A percentile compares a stretch with the other conserved stretches of the same genome.
Conservation (phyloP, 352 stramenopile genomes). For the Globisporangium recalcitrans region DNA sequence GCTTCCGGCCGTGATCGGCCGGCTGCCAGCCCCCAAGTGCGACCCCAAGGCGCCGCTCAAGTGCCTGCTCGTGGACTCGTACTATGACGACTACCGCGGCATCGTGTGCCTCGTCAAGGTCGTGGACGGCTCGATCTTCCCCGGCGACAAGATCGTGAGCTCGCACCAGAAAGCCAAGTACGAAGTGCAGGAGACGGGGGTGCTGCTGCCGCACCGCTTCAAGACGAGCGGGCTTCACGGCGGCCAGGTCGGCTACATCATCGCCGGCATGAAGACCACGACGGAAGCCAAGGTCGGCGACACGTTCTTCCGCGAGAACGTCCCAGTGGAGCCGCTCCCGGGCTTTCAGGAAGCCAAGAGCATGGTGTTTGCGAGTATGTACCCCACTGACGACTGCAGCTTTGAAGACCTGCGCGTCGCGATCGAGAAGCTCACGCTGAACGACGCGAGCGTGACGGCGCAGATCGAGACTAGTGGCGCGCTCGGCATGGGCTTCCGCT, state of each 20-base stretch:
- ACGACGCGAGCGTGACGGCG: slow-evolving; percentile 95
- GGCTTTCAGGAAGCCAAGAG: slow-evolving; percentile 80
- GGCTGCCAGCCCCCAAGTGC: slow-evolving; percentile 53
- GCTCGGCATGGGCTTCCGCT: slow-evolving; percentile 94
- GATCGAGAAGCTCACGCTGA: slow-evolving; percentile 96
- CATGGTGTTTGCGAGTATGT: slow-evolving; percentile 99
- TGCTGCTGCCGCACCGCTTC: slow-evolving; percentile 87
- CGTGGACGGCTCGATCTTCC: slow-evolving; percentile 88
- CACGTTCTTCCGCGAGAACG: slow-evolving; percentile 73
- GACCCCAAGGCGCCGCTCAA: slow-evolving; percentile 69
- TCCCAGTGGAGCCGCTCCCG: slow-evolving; percentile 55
- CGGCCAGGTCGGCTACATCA: slow-evolving; percentile 97
- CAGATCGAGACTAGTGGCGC: slow-evolving; percentile 93
- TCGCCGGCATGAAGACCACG: slow-evolving; percentile 96
- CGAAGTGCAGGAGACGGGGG: slow-evolving; percentile 94
- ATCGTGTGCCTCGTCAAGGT: slow-evolving; percentile 95
- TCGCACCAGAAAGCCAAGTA: slow-evolving; percentile 84
- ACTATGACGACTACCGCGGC: slow-evolving; percentile 94
- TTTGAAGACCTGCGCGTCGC: slow-evolving; percentile 96
- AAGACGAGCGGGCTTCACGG: slow-evolving; percentile 78
- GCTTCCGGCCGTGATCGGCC: slow-evolving; percentile 73
- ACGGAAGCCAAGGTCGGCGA: slow-evolving; percentile 93
- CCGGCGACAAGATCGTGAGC: slow-evolving; percentile 75
- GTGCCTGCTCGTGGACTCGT: slow-evolving; percentile 95
- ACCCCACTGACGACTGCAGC: slow-evolving; percentile 93